A percentile compares a stretch with the other conserved stretches of the same genome.
These are phyloP conservation scores for Chalciporus piperatus DNA, from an alignment of 768 basidiomycete species.

Conservation along the genomic window DNA sequence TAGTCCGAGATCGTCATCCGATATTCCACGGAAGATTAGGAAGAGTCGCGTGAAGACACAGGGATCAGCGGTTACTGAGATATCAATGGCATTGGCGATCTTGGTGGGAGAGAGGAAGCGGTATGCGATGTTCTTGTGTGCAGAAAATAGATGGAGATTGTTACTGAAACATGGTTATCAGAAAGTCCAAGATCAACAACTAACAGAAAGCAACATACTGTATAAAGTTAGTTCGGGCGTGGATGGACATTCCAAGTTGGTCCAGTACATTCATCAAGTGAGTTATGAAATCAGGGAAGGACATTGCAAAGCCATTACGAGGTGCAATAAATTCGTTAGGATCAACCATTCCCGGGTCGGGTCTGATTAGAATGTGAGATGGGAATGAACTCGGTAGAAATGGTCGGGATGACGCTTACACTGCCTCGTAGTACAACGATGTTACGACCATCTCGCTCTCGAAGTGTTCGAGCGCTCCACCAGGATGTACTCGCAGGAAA, in stretches of 20 bases:
- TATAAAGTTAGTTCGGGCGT: conserved; percentile 79
- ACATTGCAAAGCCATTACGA: conserved; percentile 83
- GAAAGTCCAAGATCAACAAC: not conserved
- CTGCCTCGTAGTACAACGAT: conserved; percentile 80
- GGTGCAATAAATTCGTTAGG: conserved; percentile 77
- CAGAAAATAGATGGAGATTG: conserved; percentile 69
- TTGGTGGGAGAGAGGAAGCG: conserved; percentile 79
- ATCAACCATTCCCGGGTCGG: conserved; percentile 73
- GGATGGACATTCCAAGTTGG: conserved; percentile 78
- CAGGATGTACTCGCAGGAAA: conserved; percentile 79
- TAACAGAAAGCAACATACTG: conserved; percentile 48
- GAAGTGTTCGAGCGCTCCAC: conserved; percentile 84
- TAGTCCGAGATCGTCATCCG: conserved; percentile 72
- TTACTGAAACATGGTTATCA: conserved; percentile 43
- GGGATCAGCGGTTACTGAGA: conserved; percentile 76
- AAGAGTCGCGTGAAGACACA: conserved; percentile 83
- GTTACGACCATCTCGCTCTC: conserved; percentile 79
- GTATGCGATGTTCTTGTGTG: conserved; percentile 85
- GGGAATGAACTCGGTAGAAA: not conserved
- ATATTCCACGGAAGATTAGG: conserved; percentile 80
- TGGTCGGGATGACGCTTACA: conserved; percentile 45
- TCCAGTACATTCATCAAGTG: conserved; percentile 82
- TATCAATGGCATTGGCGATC: conserved; percentile 84
- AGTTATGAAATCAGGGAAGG: conserved; percentile 73
- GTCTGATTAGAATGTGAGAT: conserved; percentile 43